A percentile compares a stretch with the other conserved stretches of the same genome.
These are phyloP conservation scores for Middelhovenomyces tepae DNA, from an alignment of 805 yeast species.

Conservation along the genomic window DNA sequence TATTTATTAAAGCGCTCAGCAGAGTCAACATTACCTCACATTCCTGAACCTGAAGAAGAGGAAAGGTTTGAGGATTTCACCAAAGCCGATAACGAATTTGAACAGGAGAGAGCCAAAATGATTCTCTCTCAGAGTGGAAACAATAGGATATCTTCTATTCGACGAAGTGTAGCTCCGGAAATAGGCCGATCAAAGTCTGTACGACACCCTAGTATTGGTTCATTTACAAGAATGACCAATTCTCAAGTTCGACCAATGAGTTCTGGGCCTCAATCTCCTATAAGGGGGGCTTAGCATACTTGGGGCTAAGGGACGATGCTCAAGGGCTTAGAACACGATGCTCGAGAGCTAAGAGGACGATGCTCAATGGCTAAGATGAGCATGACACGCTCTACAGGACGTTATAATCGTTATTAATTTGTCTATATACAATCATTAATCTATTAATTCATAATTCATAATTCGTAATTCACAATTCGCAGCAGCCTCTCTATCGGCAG, in stretches of 20 bases:
- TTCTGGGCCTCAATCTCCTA: conserved; percentile 5
- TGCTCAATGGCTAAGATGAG: conserved; percentile 1
- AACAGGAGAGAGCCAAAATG: conserved; percentile 12
- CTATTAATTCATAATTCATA: too few species aligned
- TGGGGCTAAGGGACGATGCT: too few species aligned
- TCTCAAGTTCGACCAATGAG: neutral
- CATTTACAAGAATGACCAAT: conserved; percentile 7
- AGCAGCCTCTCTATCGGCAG: too few species aligned
- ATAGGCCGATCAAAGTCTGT: conserved; percentile 13
- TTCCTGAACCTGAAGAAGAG: conserved; percentile 18
- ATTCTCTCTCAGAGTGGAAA: conserved; percentile 8
- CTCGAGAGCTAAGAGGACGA: neutral
- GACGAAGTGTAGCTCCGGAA: conserved; percentile 20
- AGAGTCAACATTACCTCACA: conserved; percentile 17
- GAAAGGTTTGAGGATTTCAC: conserved; percentile 10
- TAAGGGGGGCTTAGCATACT: too few species aligned
- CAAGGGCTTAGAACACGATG: conserved; percentile 7
- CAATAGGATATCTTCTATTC: conserved; percentile 14
- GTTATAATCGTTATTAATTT: neutral
- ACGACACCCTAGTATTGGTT: conserved; percentile 12
- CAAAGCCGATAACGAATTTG: conserved; percentile 11
- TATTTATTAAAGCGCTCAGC: conserved; percentile 48
- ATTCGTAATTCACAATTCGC: too few species aligned
- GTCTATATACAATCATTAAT: too few species aligned
- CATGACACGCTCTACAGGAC: neutral